Evolutionary conservation across 2,329 filamentous ascomycete species (phyloP).

Genomic region (Sarocladium oryzae): DNA sequence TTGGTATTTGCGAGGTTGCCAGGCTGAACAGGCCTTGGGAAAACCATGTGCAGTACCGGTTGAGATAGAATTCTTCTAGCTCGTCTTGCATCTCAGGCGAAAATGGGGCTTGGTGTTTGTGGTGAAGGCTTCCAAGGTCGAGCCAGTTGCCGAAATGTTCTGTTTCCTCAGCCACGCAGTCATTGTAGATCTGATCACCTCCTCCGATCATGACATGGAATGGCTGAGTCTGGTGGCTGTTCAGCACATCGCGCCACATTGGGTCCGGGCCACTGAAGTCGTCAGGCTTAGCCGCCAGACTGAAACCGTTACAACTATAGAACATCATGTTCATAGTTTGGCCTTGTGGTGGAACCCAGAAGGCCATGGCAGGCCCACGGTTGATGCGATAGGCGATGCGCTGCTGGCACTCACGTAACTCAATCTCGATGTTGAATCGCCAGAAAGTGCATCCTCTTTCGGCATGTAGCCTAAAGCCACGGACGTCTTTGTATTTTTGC

Average conservation of each 20-base stretch:
- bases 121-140: conserved; percentile 66
- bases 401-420: conserved; percentile 70
- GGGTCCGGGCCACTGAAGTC: conserved; percentile 88
- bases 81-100: conserved; percentile 79
- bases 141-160: conserved; percentile 78
- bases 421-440: conserved; percentile 92
- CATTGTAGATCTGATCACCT: conserved; percentile 96
- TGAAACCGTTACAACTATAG: conserved; percentile 96
- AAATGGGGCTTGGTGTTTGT: conserved; percentile 76
- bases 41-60: conserved; percentile 91
- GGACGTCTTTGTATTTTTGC: conserved; percentile 76
- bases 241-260: conserved; percentile 92
- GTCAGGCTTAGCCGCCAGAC: conserved; percentile 67
- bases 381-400: conserved; percentile 96
- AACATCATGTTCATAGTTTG: conserved; percentile 99
- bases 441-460: conserved; percentile 92
- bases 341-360: conserved; percentile 84
- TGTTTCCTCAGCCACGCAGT: conserved; percentile 70
- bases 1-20: conserved; percentile 89
- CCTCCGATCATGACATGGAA: conserved; percentile 99
- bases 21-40: conserved; percentile 92
- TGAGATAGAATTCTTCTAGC: conserved; percentile 79
- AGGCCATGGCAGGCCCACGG: conserved; percentile 76
- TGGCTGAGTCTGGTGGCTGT: conserved; percentile 80
- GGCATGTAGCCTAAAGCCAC: conserved; percentile 73